Base-by-base conservation (phyloP, 1,284 basidiomycete species). In the Xerocomus amazonicus region DNA sequence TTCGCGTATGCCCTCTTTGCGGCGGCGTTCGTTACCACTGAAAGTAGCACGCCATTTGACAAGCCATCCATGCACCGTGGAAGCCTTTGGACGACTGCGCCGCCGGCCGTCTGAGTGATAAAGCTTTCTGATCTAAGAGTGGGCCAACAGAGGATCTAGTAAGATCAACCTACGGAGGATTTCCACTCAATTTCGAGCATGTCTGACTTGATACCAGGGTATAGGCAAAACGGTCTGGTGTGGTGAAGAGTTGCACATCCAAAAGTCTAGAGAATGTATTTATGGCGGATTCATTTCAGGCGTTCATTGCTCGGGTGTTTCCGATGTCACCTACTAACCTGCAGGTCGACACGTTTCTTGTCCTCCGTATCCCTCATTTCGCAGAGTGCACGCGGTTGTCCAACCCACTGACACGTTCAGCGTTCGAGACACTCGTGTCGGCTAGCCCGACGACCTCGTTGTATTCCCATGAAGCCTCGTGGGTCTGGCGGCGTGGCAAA, bases 1-100 rank as follows among this genome's bases (percentile, higher is more conserved):
- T 41, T 81, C 80, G 67, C 75, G 59, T 34, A 70, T 72, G 39
- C 69, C 70, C 53, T 71, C 56, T 46, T 53, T 77, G 55, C 86
- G 75, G 38, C 84, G 68, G n/a, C 57, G 59, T 60, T 89, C 86
- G 61, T 85, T 75, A 32, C 83, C 85, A 26, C 75, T 62, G 42
- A 89, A 70, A 14, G 87, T 88, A 31, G 86, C 87, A 54, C 86
- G 77, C 77, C 83, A 78, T 67, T 88, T 88, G n/a, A 81, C 79
- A 52, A 89, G 72, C 84, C 85, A 88, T 45, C 86, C 86, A 59
- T 88, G 86, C 65, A 87, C 74, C 5, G 76, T 76, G 5, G 83
- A 86, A 12, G 84, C 75, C 44, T 81, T 79, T 49, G 75, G 80
- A 40, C 67, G 73, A 53, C 61, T 67, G 12, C 76, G 73, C 44